phyloP scores from a whole-genome alignment of 2,329 filamentous ascomycete genomes.

The Hymenoscyphus scutula region DNA sequence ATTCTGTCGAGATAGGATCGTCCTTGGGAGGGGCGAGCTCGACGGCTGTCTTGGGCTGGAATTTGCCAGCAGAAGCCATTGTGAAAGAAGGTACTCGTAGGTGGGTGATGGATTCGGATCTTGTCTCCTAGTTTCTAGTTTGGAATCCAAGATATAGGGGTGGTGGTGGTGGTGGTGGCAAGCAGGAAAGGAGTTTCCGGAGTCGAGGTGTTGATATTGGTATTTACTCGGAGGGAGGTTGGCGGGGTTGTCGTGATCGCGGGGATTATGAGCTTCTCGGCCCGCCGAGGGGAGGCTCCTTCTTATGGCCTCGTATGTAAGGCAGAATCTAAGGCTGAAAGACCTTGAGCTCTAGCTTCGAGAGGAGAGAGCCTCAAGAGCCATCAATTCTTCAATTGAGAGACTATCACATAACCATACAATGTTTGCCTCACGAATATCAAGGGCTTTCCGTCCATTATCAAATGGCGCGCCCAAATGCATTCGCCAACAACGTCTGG shows the following conservation, averaged over 20 bases:
- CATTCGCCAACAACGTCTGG: slow-evolving; percentile 28
- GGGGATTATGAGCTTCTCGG: too few species aligned
- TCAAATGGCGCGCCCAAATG: slow-evolving; percentile 29
- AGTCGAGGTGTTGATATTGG: not conserved
- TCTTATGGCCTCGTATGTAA: too few species aligned
- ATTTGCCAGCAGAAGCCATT: slow-evolving; percentile 57
- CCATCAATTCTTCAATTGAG: not conserved
- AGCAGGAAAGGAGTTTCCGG: not conserved
- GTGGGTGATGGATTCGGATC: not conserved
- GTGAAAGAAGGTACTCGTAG: slow-evolving; percentile 23
- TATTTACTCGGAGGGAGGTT: too few species aligned
- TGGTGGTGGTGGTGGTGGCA: not conserved
- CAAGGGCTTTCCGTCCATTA: slow-evolving; percentile 22
- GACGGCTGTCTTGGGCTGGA: slow-evolving; percentile 76
- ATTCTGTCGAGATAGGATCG: slow-evolving; percentile 77
- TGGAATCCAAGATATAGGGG: not conserved
- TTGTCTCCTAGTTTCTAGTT: not conserved
- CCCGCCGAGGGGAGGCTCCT: too few species aligned
- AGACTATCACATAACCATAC: not conserved
- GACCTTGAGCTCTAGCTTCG: not conserved
- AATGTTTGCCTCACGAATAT: slow-evolving; percentile 32
- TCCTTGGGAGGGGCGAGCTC: slow-evolving; percentile 80
- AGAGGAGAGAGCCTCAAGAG: not conserved
- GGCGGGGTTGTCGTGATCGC: too few species aligned
- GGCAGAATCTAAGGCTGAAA: not conserved